Conservation (phyloP, 768 basidiomycete genomes). For the Pleurotus eryngii region DNA sequence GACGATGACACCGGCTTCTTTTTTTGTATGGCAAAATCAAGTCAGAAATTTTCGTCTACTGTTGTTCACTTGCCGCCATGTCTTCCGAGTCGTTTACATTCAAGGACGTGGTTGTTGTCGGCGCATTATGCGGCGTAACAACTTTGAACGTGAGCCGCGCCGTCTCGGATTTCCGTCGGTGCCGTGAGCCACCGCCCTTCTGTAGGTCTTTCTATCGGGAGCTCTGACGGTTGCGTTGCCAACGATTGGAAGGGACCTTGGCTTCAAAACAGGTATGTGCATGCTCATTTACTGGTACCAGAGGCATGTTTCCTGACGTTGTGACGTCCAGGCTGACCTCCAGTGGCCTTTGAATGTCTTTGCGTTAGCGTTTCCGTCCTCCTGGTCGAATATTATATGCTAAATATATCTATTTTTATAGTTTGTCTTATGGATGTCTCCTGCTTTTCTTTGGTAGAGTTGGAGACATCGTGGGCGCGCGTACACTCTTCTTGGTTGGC, state of each 20-base stretch:
- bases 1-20: too few relatives aligned
- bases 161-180: background rate
- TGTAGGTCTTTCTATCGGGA: constrained; percentile 20
- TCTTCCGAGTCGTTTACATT: background rate
- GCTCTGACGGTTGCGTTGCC: constrained; percentile 23
- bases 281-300: background rate
- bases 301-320: background rate
- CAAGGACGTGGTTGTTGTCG: constrained; percentile 16
- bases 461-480: constrained; percentile 21
- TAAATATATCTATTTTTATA: background rate
- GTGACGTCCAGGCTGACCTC: constrained; percentile 8
- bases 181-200: background rate
- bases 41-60: too few relatives aligned
- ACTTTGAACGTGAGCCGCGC: constrained; percentile 17
- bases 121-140: constrained; percentile 22
- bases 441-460: constrained; percentile 22
- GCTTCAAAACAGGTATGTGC: constrained; percentile 15
- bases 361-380: constrained; percentile 11
- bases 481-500: constrained; percentile 25
- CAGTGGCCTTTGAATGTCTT: constrained; percentile 24
- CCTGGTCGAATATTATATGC: too few relatives aligned
- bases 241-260: constrained; percentile 22
- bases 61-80: too few relatives aligned
- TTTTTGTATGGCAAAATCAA: too few relatives aligned
- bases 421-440: constrained; percentile 21